Evolutionary conservation across 495 filamentous ascomycete genomes (phyloP).

Genomic region (Xylaria castorea): DNA sequence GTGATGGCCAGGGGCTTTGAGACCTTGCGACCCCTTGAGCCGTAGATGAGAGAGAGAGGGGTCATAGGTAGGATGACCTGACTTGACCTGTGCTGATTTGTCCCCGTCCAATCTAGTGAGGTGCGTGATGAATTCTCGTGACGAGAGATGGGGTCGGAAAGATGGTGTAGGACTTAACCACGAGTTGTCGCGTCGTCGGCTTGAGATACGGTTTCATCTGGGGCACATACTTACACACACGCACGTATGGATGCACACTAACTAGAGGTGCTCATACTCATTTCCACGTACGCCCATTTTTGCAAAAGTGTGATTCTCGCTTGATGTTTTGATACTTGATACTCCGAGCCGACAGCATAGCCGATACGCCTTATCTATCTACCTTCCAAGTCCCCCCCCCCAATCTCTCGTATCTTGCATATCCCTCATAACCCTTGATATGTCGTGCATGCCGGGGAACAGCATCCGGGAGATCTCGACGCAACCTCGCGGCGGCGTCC

Average conservation of each 20-base stretch:
- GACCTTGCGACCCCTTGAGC: constrained; percentile 31
- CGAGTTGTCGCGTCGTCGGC: constrained; percentile 13
- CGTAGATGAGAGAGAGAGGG: constrained; percentile 13
- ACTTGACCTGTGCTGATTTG: background rate
- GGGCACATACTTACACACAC: background rate
- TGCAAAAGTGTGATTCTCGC: background rate
- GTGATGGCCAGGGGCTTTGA: constrained; percentile 49
- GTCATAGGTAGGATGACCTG: background rate
- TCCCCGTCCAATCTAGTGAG: background rate
- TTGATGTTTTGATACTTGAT: background rate
- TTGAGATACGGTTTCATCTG: constrained; percentile 14
- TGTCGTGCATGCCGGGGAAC: constrained; percentile 24
- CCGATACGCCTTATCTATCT: background rate
- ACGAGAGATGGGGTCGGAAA: constrained; percentile 7
- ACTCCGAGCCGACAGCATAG: background rate
- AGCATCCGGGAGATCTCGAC: constrained; percentile 24
- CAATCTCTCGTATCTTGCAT: constrained; percentile 16
- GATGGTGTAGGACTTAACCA: constrained; percentile 5
- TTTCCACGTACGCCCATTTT: background rate
- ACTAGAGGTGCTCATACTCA: background rate
- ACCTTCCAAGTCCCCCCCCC: too few relatives aligned
- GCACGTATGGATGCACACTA: constrained; percentile 1
- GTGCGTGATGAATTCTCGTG: constrained; percentile 18
- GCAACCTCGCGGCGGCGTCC: constrained; percentile 9
- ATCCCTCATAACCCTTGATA: background rate